Evolutionary conservation across 257 asterid species (phyloP).

Genomic region (Nicotiana tomentosiformis): DNA sequence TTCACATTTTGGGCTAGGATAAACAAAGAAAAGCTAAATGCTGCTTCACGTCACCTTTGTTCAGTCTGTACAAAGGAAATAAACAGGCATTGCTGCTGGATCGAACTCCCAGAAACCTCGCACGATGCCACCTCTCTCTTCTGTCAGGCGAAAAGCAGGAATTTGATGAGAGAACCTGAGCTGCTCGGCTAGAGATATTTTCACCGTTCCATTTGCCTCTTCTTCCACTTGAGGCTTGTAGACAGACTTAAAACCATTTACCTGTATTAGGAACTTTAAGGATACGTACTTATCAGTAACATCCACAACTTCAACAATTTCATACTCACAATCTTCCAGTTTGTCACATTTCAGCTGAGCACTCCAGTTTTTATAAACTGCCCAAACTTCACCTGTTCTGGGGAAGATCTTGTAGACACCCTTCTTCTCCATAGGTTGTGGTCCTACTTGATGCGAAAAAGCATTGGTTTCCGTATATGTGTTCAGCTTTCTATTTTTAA

Average conservation of each 20-base stretch:
- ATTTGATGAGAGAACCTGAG: constrained; percentile 34
- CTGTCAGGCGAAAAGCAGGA: constrained; percentile 30
- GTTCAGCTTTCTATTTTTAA: neutral
- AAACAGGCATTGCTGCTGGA: constrained; percentile 12
- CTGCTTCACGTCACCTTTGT: neutral
- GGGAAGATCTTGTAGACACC: constrained; percentile 23
- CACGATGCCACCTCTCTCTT: constrained; percentile 20
- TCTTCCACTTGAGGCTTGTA: constrained; percentile 23
- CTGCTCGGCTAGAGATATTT: constrained; percentile 13
- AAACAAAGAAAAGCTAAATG: neutral
- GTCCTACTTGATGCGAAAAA: constrained; percentile 30
- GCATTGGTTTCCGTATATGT: neutral
- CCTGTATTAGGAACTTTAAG: constrained; percentile 15
- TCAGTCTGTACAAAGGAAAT: constrained; percentile 7
- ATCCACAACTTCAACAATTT: constrained; percentile 23
- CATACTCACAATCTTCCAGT: constrained; percentile 20
- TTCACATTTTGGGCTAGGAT: neutral
- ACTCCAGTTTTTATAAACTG: constrained; percentile 25
- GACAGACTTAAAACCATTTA: constrained; percentile 20
- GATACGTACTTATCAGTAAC: neutral
- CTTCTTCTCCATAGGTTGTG: neutral
- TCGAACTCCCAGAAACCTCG: constrained; percentile 28
- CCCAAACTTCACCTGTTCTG: constrained; percentile 32
- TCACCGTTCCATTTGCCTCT: neutral
- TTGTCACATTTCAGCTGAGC: constrained; percentile 9